Base-by-base conservation (phyloP, 805 yeast species). In the Yarrowia deformans region DNA sequence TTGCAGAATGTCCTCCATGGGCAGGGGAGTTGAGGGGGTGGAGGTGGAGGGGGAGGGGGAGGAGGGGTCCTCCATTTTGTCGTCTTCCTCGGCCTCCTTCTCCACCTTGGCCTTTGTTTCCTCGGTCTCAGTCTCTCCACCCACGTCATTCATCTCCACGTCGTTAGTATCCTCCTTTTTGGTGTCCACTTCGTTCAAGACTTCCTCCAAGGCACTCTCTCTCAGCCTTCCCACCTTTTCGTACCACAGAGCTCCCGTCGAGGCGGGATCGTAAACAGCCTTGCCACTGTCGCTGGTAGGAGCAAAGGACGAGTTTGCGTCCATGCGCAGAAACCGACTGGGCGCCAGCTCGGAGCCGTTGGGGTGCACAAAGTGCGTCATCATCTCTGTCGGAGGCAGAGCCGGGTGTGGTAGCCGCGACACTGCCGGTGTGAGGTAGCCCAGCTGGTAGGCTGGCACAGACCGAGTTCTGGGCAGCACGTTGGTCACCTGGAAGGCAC, bases 401-500 rank as follows among this genome's bases (percentile, higher is more conserved):
- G 84, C 80, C 3, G 86, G 87, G 73, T 82, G 84, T 9, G 87
- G 87, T 18, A 83, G 76, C 50, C 81, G 79, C 58, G 81, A 77
- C 1, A 79, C 77, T 68, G 79, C 77, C 1, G 85, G 84, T 10
- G 88, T 82, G 3, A 85, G 75, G 67, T 80, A 80, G 0, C 84
- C 85, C 67, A 85, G 72, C 40, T 78, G 81, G 40, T 83, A 82
- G 12, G 85, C 71, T 0, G 76, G 70, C 9, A 70, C 69, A 35
- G 73, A 73, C 1, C 79, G 76, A 32, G 77, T 71, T 72, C 81
- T 82, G 8, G 97, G 95, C 34, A 91, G 79, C 1, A 91, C 86
- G 71, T 87, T 88, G 40, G 93, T 81, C n/a, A 87, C 76, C 58
- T 84, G 82, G 74, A 90, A 88, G 14, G 88, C 88, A 39, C 88